Percentiles rank a stretch among this genome's conserved stretches.
phyloP scores from a whole-genome alignment of 1,284 basidiomycete genomes.

The Trametes sp. region DNA sequence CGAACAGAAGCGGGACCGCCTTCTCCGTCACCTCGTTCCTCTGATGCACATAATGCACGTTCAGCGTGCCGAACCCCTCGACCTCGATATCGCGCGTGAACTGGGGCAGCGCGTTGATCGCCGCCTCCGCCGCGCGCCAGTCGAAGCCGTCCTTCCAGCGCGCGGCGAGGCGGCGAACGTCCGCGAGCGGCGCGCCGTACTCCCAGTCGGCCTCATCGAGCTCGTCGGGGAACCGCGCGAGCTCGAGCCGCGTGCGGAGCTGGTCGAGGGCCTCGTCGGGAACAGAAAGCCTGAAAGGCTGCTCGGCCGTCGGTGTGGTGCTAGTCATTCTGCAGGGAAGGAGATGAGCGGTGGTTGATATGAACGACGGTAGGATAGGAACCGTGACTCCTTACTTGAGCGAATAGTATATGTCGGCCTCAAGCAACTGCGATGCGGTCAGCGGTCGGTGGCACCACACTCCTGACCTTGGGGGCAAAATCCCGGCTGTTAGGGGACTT shows the following conservation, averaged over 20 bases:
- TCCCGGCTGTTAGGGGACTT: neutral
- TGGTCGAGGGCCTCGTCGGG: constrained; percentile 46
- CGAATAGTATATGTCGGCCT: too few species aligned
- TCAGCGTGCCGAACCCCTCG: constrained; percentile 45
- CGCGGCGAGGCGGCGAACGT: constrained; percentile 47
- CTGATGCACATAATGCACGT: constrained; percentile 53
- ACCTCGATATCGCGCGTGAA: constrained; percentile 50
- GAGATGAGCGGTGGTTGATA: too few species aligned
- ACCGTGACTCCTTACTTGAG: too few species aligned
- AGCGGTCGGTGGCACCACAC: too few species aligned
- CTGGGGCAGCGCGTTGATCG: constrained; percentile 51
- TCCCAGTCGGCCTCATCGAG: constrained; percentile 47
- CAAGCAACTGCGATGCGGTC: too few species aligned
- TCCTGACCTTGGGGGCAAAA: too few species aligned
- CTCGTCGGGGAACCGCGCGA: constrained; percentile 50
- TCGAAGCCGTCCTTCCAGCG: constrained; percentile 51
- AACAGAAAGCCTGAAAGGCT: constrained; percentile 52
- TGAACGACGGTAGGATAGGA: too few species aligned
- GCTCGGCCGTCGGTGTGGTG: constrained; percentile 33
- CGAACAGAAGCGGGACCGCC: constrained; percentile 53
- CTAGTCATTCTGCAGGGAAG: neutral
- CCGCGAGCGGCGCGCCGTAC: constrained; percentile 50
- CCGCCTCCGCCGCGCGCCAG: constrained; percentile 49
- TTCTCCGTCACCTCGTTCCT: constrained; percentile 37
- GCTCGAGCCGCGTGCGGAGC: constrained; percentile 51